A percentile compares a stretch with the other conserved stretches of the same genome.
Evolutionary conservation across 2,329 filamentous ascomycete genomes (phyloP).

Genomic region (Verruconis gallopava): DNA sequence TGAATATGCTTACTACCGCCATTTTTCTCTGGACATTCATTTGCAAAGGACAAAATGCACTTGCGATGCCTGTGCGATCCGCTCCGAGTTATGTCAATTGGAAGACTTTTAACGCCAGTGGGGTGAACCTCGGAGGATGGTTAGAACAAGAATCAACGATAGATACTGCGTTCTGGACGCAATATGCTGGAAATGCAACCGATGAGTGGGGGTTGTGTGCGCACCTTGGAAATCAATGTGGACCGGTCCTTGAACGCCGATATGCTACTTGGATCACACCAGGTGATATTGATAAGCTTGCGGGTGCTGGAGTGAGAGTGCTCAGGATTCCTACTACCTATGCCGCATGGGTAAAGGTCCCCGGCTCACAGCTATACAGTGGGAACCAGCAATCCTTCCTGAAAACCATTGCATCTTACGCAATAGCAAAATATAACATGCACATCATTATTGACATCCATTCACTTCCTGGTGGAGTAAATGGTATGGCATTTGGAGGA

Average conservation of each 20-base stretch:
- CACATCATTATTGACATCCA: constrained; percentile 25
- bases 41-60: no score
- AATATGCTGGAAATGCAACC: constrained; percentile 14
- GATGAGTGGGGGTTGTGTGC: constrained; percentile 26
- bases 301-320: constrained; percentile 19
- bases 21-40: no score
- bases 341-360: constrained; percentile 24
- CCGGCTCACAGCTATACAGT: constrained; percentile 21
- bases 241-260: constrained; percentile 18
- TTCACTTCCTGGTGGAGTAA: constrained; percentile 21
- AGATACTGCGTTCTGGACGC: constrained; percentile 19
- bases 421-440: constrained; percentile 24
- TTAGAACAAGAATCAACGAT: constrained; percentile 20
- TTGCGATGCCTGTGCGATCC: no score
- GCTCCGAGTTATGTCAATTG: constrained; percentile 15
- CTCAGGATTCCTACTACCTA: constrained; percentile 26
- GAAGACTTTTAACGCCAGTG: constrained; percentile 14
- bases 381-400: constrained; percentile 22
- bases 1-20: no score
- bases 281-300: constrained; percentile 22
- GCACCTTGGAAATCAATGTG: constrained; percentile 19
- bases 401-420: constrained; percentile 22
- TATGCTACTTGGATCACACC: constrained; percentile 22
- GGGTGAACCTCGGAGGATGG: constrained; percentile 23
- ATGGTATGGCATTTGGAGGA: constrained; percentile 12